phyloP scores from a whole-genome alignment of 1,284 basidiomycete species.

The Rhodotorula glutinis region DNA sequence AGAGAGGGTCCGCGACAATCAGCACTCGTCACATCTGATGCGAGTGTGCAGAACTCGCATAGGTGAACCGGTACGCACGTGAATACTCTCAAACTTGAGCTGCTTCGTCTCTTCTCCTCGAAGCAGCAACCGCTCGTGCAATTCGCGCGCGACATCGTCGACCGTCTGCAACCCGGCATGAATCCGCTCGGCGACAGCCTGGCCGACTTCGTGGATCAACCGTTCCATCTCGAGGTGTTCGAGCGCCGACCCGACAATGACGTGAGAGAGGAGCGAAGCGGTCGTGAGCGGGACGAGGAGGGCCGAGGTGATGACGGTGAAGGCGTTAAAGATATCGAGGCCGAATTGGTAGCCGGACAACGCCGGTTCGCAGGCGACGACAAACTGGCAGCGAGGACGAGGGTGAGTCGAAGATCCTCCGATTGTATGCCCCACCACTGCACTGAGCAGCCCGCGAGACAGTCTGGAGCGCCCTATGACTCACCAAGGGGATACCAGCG shows the following conservation, averaged over 20 bases:
- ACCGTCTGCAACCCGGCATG: constrained; percentile 78
- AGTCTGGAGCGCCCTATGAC: constrained; percentile 43
- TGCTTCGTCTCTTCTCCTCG: constrained; percentile 97
- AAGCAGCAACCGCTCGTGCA: constrained; percentile 85
- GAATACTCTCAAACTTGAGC: constrained; percentile 93
- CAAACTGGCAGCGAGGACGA: constrained; percentile 61
- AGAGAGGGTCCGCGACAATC: not conserved
- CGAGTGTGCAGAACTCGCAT: not conserved
- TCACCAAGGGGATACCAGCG: constrained; percentile 80
- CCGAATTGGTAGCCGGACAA: constrained; percentile 51
- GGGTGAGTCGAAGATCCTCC: not conserved
- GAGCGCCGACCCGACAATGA: constrained; percentile 92
- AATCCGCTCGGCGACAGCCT: constrained; percentile 88
- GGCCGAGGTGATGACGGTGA: constrained; percentile 87
- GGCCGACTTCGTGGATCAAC: constrained; percentile 86
- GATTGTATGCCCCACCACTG: too few species aligned
- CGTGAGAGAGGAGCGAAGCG: constrained; percentile 91
- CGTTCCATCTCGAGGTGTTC: constrained; percentile 98
- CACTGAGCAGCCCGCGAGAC: too few species aligned
- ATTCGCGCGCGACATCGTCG: constrained; percentile 88
- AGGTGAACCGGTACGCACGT: constrained; percentile 34
- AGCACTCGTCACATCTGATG: not conserved
- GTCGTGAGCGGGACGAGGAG: constrained; percentile 92
- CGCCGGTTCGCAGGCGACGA: constrained; percentile 97
- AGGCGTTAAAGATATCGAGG: constrained; percentile 88